These are phyloP conservation scores for Coemansia sp. DNA, from an alignment of 192 early-diverging fungal species.

Conservation along the genomic window DNA sequence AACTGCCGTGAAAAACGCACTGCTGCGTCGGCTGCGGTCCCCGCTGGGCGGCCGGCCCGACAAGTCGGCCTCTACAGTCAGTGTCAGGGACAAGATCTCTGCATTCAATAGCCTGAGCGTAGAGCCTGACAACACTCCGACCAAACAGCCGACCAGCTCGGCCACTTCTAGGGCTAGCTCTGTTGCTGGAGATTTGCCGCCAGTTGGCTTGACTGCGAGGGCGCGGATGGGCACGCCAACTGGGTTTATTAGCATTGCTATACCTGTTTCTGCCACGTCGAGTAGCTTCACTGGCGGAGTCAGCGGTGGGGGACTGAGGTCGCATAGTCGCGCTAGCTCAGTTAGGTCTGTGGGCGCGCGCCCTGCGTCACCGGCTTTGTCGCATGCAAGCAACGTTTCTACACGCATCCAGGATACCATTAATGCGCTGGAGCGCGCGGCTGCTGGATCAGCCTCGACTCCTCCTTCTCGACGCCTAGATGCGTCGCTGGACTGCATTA, in stretches of 20 bases:
- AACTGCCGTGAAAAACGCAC: constrained; percentile 25
- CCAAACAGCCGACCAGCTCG: background rate
- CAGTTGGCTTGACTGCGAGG: background rate
- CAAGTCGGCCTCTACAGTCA: constrained; percentile 11
- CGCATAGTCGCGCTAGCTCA: constrained; percentile 14
- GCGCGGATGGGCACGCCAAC: constrained; percentile 28
- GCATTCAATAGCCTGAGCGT: constrained; percentile 37
- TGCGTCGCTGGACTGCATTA: background rate
- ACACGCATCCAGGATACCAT: constrained; percentile 36
- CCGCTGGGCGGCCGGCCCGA: constrained; percentile 29
- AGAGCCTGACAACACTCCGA: background rate
- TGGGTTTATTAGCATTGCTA: constrained; percentile 34
- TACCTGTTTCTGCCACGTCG: constrained; percentile 6
- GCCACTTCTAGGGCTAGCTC: background rate
- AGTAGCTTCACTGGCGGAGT: background rate
- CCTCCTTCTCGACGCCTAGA: background rate
- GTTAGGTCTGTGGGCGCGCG: constrained; percentile 7
- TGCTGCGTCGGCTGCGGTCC: constrained; percentile 32
- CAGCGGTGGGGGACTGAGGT: background rate
- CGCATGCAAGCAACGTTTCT: constrained; percentile 34
- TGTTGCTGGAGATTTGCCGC: background rate
- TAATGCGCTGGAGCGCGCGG: constrained; percentile 24
- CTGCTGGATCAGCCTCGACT: background rate
- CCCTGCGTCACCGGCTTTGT: constrained; percentile 38
- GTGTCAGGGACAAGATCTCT: constrained; percentile 39